Evolutionary conservation across 169 alveolate genomes (phyloP).

Genomic region (Eimeria falciformis): DNA sequence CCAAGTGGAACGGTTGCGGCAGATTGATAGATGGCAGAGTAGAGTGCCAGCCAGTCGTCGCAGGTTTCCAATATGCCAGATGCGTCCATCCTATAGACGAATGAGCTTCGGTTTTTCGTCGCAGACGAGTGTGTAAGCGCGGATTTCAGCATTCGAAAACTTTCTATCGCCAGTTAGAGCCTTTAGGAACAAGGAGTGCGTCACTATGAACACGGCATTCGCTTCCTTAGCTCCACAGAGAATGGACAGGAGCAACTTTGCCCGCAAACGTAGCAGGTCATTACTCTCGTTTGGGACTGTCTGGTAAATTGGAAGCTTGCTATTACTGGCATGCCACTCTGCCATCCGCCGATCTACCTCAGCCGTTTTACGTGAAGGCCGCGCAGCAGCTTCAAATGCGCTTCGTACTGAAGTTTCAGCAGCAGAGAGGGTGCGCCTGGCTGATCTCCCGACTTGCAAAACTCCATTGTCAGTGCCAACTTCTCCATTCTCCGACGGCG

Average conservation of each 20-base stretch:
- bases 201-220: neutral
- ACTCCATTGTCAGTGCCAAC: neutral
- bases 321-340: neutral
- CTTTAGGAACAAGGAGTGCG: neutral
- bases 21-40: too few species aligned
- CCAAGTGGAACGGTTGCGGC: neutral
- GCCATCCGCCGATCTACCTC: neutral
- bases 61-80: too few species aligned
- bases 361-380: neutral
- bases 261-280: neutral
- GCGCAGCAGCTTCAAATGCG: neutral
- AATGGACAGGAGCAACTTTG: neutral
- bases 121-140: neutral
- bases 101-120: neutral
- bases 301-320: neutral
- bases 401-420: neutral
- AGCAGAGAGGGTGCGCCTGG: neutral
- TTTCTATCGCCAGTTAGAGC: neutral
- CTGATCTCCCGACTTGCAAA: neutral
- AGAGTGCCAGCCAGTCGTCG: too few species aligned
- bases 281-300: neutral
- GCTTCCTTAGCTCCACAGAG: neutral
- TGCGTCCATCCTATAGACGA: too few species aligned
- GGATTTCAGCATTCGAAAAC: neutral
- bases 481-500: neutral